Percentiles rank a stretch among this genome's conserved stretches.
These are phyloP conservation scores for Blastocystis sp. DNA, from an alignment of 352 stramenopile species.

Conservation along the genomic window DNA sequence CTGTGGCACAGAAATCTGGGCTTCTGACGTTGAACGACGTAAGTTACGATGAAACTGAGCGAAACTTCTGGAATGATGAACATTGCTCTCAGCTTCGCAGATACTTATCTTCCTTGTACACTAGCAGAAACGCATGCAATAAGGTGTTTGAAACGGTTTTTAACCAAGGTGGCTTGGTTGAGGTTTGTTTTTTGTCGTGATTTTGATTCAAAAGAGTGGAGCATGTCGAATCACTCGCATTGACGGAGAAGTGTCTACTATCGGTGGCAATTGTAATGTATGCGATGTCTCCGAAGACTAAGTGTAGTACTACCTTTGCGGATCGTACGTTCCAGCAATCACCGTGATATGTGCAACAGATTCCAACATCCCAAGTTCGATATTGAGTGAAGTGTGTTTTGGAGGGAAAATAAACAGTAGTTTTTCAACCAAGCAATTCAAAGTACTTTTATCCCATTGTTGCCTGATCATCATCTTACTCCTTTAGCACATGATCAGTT, in stretches of 20 bases:
- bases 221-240: background rate
- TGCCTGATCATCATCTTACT: background rate
- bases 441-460: background rate
- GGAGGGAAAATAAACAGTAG: background rate
- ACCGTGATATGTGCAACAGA: conserved; percentile 7
- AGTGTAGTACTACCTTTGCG: background rate
- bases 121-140: background rate
- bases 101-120: background rate
- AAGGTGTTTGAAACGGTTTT: background rate
- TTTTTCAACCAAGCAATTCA: background rate
- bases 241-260: background rate
- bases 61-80: background rate
- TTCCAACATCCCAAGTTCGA: background rate
- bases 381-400: background rate
- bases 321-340: background rate
- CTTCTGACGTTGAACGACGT: background rate
- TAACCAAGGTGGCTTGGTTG: background rate
- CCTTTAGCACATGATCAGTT: background rate
- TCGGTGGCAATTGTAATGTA: conserved; percentile 14
- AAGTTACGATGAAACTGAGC: background rate
- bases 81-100: background rate
- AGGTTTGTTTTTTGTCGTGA: background rate
- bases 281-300: background rate
- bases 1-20: background rate
- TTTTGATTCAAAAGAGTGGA: background rate